phyloP scores from a whole-genome alignment of 2,329 filamentous ascomycete genomes.

The Ascochyta clinopodiicola region DNA sequence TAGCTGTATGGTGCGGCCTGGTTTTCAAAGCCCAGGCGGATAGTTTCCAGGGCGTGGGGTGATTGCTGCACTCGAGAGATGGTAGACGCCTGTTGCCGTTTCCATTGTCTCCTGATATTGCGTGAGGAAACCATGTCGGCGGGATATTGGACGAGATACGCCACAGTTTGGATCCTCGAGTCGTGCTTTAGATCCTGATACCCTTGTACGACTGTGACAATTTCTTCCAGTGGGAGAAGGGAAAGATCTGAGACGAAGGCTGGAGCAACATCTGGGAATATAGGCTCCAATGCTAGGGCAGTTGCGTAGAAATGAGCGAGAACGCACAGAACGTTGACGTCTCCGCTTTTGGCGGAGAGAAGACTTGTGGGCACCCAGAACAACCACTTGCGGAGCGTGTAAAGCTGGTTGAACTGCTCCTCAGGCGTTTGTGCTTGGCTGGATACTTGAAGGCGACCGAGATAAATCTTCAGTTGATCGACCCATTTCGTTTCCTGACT shows the following conservation, averaged over 20 bases:
- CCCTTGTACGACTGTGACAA: slow-evolving; percentile 73
- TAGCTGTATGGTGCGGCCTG: slow-evolving; percentile 51
- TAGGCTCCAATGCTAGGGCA: slow-evolving; percentile 83
- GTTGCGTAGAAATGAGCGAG: slow-evolving; percentile 92
- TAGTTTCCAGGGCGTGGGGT: slow-evolving; percentile 46
- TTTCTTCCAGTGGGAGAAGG: slow-evolving; percentile 83
- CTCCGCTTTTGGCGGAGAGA: slow-evolving; percentile 76
- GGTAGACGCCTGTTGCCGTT: slow-evolving; percentile 44
- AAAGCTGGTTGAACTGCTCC: slow-evolving; percentile 88
- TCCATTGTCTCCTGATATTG: slow-evolving; percentile 50
- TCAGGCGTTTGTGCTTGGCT: slow-evolving; percentile 63
- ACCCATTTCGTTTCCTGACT: slow-evolving; percentile 58
- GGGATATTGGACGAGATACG: slow-evolving; percentile 56
- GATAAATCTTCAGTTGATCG: slow-evolving; percentile 55
- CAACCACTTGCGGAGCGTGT: slow-evolving; percentile 87
- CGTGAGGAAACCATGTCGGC: slow-evolving; percentile 52
- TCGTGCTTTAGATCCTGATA: slow-evolving; percentile 50
- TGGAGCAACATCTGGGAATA: slow-evolving; percentile 89
- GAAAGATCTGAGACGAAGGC: slow-evolving; percentile 76
- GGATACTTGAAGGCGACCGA: slow-evolving; percentile 53
- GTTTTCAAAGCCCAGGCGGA: slow-evolving; percentile 50
- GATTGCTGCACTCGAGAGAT: slow-evolving; percentile 44
- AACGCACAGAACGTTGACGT: slow-evolving; percentile 79
- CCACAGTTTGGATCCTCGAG: slow-evolving; percentile 51
- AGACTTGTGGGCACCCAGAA: slow-evolving; percentile 93